Base-by-base conservation (phyloP, 2,329 filamentous ascomycete species). In the Aureobasidium sp. region DNA sequence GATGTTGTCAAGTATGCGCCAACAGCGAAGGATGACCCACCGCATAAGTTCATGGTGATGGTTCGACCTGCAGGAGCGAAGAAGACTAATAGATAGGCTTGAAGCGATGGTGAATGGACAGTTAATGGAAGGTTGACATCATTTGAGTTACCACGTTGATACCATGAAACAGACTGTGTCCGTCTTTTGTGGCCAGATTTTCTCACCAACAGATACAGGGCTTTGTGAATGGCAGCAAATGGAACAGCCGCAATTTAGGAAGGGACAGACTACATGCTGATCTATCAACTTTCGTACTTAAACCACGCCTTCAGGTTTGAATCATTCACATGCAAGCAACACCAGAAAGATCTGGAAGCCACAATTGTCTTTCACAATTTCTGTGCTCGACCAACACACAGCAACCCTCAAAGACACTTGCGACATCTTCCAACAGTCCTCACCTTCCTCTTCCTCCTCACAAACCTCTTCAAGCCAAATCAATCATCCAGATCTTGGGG, bases 1-100 rank as follows among this genome's bases (percentile, higher is more conserved):
- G 70, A 70, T 3, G 62, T 63, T 34, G 61, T 63, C 5, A 57
- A 26, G 53, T 44, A 46, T 17, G 53, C 39, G 17, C 39, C 39
- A 5, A n/a, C 37, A 5, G 55, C 29, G 7, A 42, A 29, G 32
- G 42, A 20, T 34, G 65, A 70, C 23, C 61, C 68, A 23, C 62
- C 67, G 10, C 44, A 50, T 41, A 15, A 23, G 20, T 60, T 60
- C 17, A 60, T 60, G 57, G 48, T 37, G 20, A 60, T 60, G 57
- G 27, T 60, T 15, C 27, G 57, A 20, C 46, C 55, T 37, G 42
- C 15, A 3, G 55, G 32, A 9, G 55, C 27, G 10, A 46, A 34
- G 53, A 46, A 44, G 53, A 9, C 3, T 17, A n/a, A n/a, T 32
- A 29, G 10, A 26, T 36, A 17, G 26, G 29, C n/a, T 3, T 23